phyloP scores from a whole-genome alignment of 768 basidiomycete genomes.

The Inosperma sp. region DNA sequence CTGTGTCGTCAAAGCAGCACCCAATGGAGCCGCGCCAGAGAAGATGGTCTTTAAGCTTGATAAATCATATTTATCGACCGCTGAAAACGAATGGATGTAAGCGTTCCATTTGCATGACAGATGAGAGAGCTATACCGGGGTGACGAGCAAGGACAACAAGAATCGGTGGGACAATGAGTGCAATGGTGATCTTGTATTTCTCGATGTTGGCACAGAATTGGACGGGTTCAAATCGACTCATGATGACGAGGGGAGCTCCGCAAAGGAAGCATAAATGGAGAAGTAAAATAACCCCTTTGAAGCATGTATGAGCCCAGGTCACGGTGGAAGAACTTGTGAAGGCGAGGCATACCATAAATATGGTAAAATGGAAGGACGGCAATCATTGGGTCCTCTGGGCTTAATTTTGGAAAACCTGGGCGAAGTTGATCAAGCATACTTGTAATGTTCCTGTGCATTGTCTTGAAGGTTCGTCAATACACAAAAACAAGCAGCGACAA shows the following conservation, averaged over 20 bases:
- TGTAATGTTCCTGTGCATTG: slow-evolving; percentile 65
- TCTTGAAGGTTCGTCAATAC: too few species aligned
- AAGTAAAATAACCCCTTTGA: slow-evolving; percentile 55
- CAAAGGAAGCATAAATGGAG: slow-evolving; percentile 50
- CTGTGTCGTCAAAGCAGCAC: slow-evolving; percentile 52
- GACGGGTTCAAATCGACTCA: slow-evolving; percentile 67
- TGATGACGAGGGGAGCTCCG: slow-evolving; percentile 52
- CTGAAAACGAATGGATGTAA: slow-evolving; percentile 29
- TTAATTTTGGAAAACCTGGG: slow-evolving; percentile 39
- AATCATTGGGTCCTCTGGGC: slow-evolving; percentile 46
- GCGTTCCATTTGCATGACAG: not conserved
- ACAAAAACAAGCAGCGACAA: too few species aligned
- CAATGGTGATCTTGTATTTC: slow-evolving; percentile 53
- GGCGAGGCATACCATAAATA: slow-evolving; percentile 34
- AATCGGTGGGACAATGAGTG: slow-evolving; percentile 79
- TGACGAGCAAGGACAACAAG: slow-evolving; percentile 69
- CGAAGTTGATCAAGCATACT: slow-evolving; percentile 50
- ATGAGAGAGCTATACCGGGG: slow-evolving; percentile 43
- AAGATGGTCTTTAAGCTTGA: slow-evolving; percentile 52
- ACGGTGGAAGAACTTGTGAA: not conserved
- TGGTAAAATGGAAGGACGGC: slow-evolving; percentile 61
- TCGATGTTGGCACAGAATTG: slow-evolving; percentile 63
- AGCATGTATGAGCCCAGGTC: not conserved
- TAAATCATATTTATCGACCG: slow-evolving; percentile 63
- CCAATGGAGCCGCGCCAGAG: slow-evolving; percentile 81